Conservation (phyloP, 2,329 filamentous ascomycete genomes). For the Paramyrothecium roridum region DNA sequence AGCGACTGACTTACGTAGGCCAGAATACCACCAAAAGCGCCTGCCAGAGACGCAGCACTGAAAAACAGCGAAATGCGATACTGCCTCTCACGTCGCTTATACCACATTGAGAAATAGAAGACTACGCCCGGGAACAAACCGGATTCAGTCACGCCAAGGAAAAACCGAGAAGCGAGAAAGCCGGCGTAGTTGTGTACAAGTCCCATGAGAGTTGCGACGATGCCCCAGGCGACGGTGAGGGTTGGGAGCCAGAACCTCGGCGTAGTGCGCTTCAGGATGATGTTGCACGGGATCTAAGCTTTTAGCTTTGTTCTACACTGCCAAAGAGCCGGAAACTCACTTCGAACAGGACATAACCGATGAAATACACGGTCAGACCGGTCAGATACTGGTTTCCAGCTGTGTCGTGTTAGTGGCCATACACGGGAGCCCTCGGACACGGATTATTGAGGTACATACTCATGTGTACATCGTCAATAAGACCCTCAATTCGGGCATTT, state of each 20-base stretch:
- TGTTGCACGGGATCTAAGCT: slow-evolving; percentile 55
- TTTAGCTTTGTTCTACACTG: not conserved
- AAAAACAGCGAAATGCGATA: slow-evolving; percentile 56
- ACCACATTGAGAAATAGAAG: slow-evolving; percentile 53
- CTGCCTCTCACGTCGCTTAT: slow-evolving; percentile 50
- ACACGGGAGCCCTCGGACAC: slow-evolving; percentile 18
- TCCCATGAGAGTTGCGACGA: slow-evolving; percentile 48
- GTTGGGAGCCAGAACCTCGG: slow-evolving; percentile 56
- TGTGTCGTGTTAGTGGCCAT: slow-evolving; percentile 10
- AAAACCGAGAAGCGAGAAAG: slow-evolving; percentile 51
- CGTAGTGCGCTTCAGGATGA: slow-evolving; percentile 58
- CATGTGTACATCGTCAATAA: slow-evolving; percentile 49
- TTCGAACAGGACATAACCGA: slow-evolving; percentile 57
- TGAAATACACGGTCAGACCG: slow-evolving; percentile 64
- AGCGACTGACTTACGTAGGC: slow-evolving; percentile 39
- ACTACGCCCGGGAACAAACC: slow-evolving; percentile 50
- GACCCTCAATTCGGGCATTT: slow-evolving; percentile 55
- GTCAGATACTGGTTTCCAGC: slow-evolving; percentile 62
- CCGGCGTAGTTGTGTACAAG: slow-evolving; percentile 47
- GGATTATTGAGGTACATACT: slow-evolving; percentile 34
- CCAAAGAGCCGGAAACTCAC: slow-evolving; percentile 18
- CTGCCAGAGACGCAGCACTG: slow-evolving; percentile 49
- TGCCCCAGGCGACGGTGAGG: slow-evolving; percentile 52
- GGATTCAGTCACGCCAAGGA: slow-evolving; percentile 52
- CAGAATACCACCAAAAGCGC: slow-evolving; percentile 54